Conservation (phyloP, 257 asterid species). For the Solanum sparsipilum region DNA sequence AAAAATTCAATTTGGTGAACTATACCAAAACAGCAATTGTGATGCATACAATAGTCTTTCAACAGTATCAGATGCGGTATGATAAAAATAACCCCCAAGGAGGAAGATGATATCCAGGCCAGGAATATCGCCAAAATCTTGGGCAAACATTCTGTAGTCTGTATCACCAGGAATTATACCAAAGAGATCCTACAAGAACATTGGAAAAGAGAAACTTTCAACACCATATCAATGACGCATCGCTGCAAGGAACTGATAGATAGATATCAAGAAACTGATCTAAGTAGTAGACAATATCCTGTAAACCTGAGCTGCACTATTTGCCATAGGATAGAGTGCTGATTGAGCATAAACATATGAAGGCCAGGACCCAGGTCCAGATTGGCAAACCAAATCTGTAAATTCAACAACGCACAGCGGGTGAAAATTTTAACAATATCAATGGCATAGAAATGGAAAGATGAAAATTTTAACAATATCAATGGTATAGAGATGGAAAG, state of each 20-base stretch:
- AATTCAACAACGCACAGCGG: constrained; percentile 11
- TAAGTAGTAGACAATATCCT: background rate
- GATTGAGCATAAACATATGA: constrained; percentile 74
- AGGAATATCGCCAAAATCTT: constrained; percentile 88
- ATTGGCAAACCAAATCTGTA: constrained; percentile 91
- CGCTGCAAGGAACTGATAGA: background rate
- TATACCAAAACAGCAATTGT: constrained; percentile 50
- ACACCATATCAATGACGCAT: background rate
- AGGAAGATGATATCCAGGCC: constrained; percentile 95
- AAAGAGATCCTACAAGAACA: constrained; percentile 68
- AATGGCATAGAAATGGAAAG: background rate
- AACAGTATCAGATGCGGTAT: constrained; percentile 94
- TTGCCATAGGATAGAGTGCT: constrained; percentile 89
- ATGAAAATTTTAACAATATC: background rate
- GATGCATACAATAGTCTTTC: constrained; percentile 92
- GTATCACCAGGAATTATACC: constrained; percentile 95
- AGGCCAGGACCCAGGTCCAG: constrained; percentile 99
- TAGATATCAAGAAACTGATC: background rate
- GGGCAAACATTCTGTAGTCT: constrained; percentile 90
- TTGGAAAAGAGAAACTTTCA: background rate
- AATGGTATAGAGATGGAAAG: background rate
- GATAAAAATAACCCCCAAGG: constrained; percentile 93
- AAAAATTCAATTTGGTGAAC: constrained; percentile 23
- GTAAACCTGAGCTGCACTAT: constrained; percentile 95
- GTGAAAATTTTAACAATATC: background rate